Percentiles rank a stretch among this genome's conserved stretches.
Conservation (phyloP, 192 early-diverging fungal species). For the Gigaspora rosea region DNA sequence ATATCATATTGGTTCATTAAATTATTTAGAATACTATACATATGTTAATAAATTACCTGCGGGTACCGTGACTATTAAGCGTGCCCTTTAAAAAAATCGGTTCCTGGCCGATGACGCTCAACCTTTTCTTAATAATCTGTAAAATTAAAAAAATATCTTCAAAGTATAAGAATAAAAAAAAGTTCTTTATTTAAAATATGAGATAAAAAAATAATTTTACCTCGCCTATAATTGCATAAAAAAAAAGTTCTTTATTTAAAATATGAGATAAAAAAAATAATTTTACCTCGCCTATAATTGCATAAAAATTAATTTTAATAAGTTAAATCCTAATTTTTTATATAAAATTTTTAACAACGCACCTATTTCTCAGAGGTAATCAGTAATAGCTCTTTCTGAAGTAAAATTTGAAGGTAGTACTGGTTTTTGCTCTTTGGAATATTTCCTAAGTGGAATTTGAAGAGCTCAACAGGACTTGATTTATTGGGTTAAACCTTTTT, state of each 20-base stretch:
- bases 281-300: neutral
- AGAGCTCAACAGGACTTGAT: neutral
- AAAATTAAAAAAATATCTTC: constrained; percentile 1
- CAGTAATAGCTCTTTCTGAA: constrained; percentile 6
- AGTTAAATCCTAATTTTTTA: neutral
- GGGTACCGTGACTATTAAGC: constrained; percentile 14
- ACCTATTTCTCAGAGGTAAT: constrained; percentile 15
- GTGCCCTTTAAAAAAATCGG: constrained; percentile 3
- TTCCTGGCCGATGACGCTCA: neutral
- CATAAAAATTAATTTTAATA: no score
- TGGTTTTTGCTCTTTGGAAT: neutral
- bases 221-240: neutral
- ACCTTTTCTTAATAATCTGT: constrained; percentile 4
- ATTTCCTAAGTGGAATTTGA: constrained; percentile 19
- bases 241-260: neutral
- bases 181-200: no score
- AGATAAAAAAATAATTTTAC: no score
- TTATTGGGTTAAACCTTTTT: neutral
- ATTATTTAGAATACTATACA: no score
- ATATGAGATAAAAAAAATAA: neutral
- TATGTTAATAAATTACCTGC: constrained; percentile 15
- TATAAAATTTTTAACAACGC: neutral
- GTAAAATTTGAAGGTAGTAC: neutral
- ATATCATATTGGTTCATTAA: no score
- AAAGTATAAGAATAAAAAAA: no score